A percentile compares a stretch with the other conserved stretches of the same genome.
phyloP scores from a whole-genome alignment of 495 filamentous ascomycete genomes.

The Talaromyces ruber region DNA sequence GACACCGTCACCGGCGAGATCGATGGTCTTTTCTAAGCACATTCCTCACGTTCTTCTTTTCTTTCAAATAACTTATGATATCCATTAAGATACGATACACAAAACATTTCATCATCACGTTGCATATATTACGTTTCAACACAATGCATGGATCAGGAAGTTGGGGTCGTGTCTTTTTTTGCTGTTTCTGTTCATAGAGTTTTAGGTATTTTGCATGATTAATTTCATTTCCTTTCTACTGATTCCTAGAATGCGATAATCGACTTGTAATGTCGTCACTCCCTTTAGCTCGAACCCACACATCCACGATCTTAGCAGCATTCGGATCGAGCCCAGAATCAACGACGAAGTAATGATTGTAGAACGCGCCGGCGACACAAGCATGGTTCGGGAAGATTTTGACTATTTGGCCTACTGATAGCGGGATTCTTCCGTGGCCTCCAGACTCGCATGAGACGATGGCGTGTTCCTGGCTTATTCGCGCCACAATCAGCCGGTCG shows the following conservation, averaged over 20 bases:
- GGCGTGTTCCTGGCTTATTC: constrained; percentile 27
- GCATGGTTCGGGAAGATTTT: constrained; percentile 80
- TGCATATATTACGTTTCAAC: constrained; percentile 2
- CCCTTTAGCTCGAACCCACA: constrained; percentile 46
- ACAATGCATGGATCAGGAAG: constrained; percentile 3
- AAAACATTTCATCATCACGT: constrained; percentile 2
- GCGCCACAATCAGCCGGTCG: constrained; percentile 20
- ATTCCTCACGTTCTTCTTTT: background rate
- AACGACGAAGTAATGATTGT: constrained; percentile 69
- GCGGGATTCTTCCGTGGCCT: constrained; percentile 12
- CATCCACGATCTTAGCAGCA: constrained; percentile 52
- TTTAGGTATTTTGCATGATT: background rate
- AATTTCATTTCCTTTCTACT: background rate
- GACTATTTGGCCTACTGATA: constrained; percentile 39
- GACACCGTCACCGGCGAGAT: constrained; percentile 92
- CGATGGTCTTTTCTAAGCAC: constrained; percentile 82
- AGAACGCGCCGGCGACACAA: constrained; percentile 67
- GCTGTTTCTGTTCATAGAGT: background rate
- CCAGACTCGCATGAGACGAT: constrained; percentile 21
- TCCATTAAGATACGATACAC: background rate
- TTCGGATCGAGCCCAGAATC: constrained; percentile 51
- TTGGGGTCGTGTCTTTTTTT: background rate
- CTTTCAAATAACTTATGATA: background rate
- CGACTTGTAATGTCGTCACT: background rate
- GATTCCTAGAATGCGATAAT: background rate